Evolutionary conservation across 352 stramenopile genomes (phyloP).

Genomic region (Pythium rhizo-oryzae): DNA sequence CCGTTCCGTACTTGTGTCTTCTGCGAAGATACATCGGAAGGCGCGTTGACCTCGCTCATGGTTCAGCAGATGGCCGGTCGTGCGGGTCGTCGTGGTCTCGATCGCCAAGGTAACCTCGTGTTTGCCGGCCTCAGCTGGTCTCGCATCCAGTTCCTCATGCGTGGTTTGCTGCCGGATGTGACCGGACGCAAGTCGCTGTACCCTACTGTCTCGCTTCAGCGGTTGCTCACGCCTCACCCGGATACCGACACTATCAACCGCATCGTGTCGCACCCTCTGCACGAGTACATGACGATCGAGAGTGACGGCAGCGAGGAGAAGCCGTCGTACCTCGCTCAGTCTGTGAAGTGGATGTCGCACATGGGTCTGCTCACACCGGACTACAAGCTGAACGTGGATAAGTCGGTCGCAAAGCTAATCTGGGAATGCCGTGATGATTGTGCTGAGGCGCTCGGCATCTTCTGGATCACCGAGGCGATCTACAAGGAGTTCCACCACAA

Average conservation of each 20-base stretch:
- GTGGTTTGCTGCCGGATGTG: conserved; percentile 94
- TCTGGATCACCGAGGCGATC: conserved; percentile 74
- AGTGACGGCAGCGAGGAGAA: conserved; percentile 20
- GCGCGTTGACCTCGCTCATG: conserved; percentile 96
- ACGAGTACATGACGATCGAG: conserved; percentile 66
- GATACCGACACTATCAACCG: conserved; percentile 90
- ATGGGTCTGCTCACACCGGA: conserved; percentile 79
- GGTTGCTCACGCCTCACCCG: conserved; percentile 91
- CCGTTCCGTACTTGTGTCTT: conserved; percentile 99
- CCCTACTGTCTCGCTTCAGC: conserved; percentile 93
- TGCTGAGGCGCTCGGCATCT: conserved; percentile 77
- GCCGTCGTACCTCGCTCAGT: conserved; percentile 87
- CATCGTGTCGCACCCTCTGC: conserved; percentile 83
- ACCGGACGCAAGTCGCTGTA: conserved; percentile 93
- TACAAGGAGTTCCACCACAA: conserved; percentile 89
- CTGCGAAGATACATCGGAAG: conserved; percentile 95
- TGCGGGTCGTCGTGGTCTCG: conserved; percentile 96
- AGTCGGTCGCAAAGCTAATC: conserved; percentile 76
- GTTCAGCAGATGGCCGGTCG: conserved; percentile 99
- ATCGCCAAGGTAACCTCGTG: conserved; percentile 97
- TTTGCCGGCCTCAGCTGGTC: conserved; percentile 95
- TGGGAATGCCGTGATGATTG: conserved; percentile 85
- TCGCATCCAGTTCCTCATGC: conserved; percentile 97
- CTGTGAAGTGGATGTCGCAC: conserved; percentile 91
- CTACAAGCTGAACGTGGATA: conserved; percentile 73